A percentile compares a stretch with the other conserved stretches of the same genome.
phyloP scores from a whole-genome alignment of 2,329 filamentous ascomycete species.

The Macrophomina tecta region DNA sequence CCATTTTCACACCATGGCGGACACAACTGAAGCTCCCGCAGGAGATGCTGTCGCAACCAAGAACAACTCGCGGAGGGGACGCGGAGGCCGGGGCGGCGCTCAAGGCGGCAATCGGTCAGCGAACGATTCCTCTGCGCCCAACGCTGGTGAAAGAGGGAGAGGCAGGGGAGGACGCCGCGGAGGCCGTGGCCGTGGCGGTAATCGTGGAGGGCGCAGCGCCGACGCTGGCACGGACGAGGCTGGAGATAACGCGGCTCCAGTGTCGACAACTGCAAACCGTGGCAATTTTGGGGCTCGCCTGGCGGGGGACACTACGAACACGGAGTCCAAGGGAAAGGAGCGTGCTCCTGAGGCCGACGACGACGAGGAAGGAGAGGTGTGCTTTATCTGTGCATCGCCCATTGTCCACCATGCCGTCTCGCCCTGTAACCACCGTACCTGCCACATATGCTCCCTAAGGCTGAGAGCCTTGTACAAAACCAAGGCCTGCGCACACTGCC shows the following conservation, averaged over 20 bases:
- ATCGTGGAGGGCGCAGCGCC: conserved; percentile 17
- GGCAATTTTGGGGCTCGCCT: conserved; percentile 22
- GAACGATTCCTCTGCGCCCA: conserved; percentile 4
- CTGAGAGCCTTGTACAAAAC: conserved; percentile 95
- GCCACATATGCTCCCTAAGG: conserved; percentile 91
- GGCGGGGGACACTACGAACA: not conserved
- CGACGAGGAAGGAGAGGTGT: conserved; percentile 72
- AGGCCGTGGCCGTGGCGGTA: conserved; percentile 24
- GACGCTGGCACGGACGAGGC: not conserved
- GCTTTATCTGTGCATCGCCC: conserved; percentile 95
- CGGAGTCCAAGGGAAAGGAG: conserved; percentile 10
- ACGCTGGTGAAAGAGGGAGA: conserved; percentile 9
- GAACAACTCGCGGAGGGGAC: conserved; percentile 18
- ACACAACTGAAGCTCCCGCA: conserved; percentile 7
- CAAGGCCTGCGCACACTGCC: conserved; percentile 94
- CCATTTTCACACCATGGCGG: not conserved
- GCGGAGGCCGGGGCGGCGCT: conserved; percentile 21
- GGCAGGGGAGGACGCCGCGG: conserved; percentile 24
- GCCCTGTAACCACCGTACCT: conserved; percentile 95
- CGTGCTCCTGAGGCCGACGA: not conserved
- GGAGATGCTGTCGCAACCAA: not conserved
- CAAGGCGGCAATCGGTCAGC: conserved; percentile 10
- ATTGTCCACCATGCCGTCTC: conserved; percentile 87
- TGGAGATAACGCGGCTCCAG: not conserved
- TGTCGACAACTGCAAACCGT: not conserved